Conservation (phyloP, 352 stramenopile species). For the Globisporangium radiosum region DNA sequence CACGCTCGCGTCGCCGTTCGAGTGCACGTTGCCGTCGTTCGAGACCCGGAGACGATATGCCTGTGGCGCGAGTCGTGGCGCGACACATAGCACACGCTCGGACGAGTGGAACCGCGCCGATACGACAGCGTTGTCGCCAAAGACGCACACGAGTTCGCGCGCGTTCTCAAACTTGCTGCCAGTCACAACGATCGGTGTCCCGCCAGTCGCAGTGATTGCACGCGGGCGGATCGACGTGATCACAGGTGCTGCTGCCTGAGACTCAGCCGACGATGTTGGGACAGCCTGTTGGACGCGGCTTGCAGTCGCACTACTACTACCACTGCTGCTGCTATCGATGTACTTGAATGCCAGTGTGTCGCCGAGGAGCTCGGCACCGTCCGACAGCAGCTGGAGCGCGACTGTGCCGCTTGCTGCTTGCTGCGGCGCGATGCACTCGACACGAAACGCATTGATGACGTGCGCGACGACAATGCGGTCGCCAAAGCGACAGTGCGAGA, state of each 20-base stretch:
- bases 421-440: slow-evolving; percentile 23
- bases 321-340: slow-evolving; percentile 6
- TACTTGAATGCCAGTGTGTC: slow-evolving; percentile 40
- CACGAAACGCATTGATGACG: slow-evolving; percentile 23
- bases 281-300: not conserved
- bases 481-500: slow-evolving; percentile 78
- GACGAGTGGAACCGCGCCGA: slow-evolving; percentile 42
- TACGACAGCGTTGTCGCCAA: slow-evolving; percentile 48
- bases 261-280: not conserved
- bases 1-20: slow-evolving; percentile 49
- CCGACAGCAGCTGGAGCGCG: slow-evolving; percentile 31
- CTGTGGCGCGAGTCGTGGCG: slow-evolving; percentile 47
- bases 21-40: slow-evolving; percentile 63
- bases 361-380: slow-evolving; percentile 33
- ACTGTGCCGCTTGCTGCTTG: slow-evolving; percentile 29
- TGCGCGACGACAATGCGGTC: slow-evolving; percentile 17
- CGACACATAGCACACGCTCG: slow-evolving; percentile 44
- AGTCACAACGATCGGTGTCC: slow-evolving; percentile 62
- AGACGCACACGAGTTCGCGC: slow-evolving; percentile 71
- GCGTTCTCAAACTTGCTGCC: slow-evolving; percentile 77
- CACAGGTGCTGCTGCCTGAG: slow-evolving; percentile 6
- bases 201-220: slow-evolving; percentile 21
- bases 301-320: too few relatives aligned
- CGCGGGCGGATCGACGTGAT: slow-evolving; percentile 15
- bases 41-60: slow-evolving; percentile 71